These are phyloP conservation scores for Phytophthora citricola DNA, from an alignment of 352 stramenopile species.

Conservation along the genomic window DNA sequence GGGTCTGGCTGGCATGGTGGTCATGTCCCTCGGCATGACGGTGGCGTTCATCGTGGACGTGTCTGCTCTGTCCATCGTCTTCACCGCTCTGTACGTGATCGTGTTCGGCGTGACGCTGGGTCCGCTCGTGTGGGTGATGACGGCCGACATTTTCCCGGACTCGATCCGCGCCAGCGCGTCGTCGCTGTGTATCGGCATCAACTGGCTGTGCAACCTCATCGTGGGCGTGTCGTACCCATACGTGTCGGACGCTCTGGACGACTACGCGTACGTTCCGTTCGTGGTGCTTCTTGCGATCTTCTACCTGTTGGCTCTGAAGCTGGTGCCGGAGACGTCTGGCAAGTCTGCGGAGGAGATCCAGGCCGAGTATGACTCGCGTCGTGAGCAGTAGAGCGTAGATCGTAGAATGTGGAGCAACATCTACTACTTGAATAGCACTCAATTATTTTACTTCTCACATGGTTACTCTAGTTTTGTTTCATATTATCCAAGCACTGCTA, in stretches of 20 bases:
- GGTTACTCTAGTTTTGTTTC: slow-evolving; percentile 15
- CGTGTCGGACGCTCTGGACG: slow-evolving; percentile 44
- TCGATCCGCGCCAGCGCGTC: slow-evolving; percentile 27
- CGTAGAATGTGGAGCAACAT: neutral
- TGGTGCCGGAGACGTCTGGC: slow-evolving; percentile 61
- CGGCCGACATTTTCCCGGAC: slow-evolving; percentile 29
- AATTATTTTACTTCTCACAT: slow-evolving; percentile 16
- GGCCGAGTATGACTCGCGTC: slow-evolving; percentile 34
- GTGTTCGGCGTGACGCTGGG: slow-evolving; percentile 18
- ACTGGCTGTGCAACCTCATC: slow-evolving; percentile 59
- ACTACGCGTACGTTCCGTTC: slow-evolving; percentile 38
- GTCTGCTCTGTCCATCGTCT: slow-evolving; percentile 24
- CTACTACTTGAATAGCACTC: neutral
- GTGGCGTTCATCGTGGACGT: slow-evolving; percentile 26
- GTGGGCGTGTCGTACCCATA: slow-evolving; percentile 62
- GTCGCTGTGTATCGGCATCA: slow-evolving; percentile 45
- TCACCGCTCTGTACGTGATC: slow-evolving; percentile 26
- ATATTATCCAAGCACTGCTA: slow-evolving; percentile 34
- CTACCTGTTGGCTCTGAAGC: slow-evolving; percentile 43
- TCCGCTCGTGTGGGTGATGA: slow-evolving; percentile 25
- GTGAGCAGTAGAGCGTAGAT: slow-evolving; percentile 19
- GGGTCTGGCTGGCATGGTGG: slow-evolving; percentile 44
- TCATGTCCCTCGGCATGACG: slow-evolving; percentile 43
- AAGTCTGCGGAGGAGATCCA: slow-evolving; percentile 67
- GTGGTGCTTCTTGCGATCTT: slow-evolving; percentile 52